Evolutionary conservation across 495 filamentous ascomycete genomes (phyloP).

Genomic region (Sordaria brevicollis): DNA sequence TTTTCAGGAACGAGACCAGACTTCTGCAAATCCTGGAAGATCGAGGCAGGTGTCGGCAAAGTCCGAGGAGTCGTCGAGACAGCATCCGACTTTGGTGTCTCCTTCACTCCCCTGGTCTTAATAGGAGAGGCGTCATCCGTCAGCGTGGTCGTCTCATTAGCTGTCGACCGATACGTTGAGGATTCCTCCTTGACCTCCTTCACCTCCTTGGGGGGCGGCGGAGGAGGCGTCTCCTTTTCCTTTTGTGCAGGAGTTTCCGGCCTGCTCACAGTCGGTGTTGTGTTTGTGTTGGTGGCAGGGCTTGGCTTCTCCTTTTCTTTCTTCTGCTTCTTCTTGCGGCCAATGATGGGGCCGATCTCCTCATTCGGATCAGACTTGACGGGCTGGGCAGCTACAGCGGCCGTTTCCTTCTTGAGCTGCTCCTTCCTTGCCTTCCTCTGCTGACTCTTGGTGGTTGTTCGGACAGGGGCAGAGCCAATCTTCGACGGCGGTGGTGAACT

Average conservation of each 20-base stretch:
- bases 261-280: constrained; percentile 29
- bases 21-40: constrained; percentile 25
- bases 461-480: constrained; percentile 66
- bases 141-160: constrained; percentile 22
- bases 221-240: constrained; percentile 11
- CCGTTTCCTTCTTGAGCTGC: constrained; percentile 48
- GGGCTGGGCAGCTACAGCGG: constrained; percentile 34
- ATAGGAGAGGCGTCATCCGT: constrained; percentile 14
- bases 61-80: constrained; percentile 9
- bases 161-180: constrained; percentile 21
- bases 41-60: constrained; percentile 23
- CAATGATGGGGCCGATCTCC: constrained; percentile 71
- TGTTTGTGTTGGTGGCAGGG: constrained; percentile 16
- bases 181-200: constrained; percentile 21
- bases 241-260: constrained; percentile 21
- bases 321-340: constrained; percentile 86
- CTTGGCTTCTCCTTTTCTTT: constrained; percentile 45
- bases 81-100: constrained; percentile 3
- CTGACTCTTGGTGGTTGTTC: constrained; percentile 81
- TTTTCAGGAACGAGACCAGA: constrained; percentile 11
- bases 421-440: constrained; percentile 80
- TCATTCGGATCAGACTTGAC: constrained; percentile 49
- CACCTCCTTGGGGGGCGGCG: constrained; percentile 23
- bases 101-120: constrained; percentile 4
- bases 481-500: constrained; percentile 68